Percentiles rank a stretch among this genome's conserved stretches.
phyloP scores from a whole-genome alignment of 2,329 filamentous ascomycete genomes.

The Microascus cirrosus region DNA sequence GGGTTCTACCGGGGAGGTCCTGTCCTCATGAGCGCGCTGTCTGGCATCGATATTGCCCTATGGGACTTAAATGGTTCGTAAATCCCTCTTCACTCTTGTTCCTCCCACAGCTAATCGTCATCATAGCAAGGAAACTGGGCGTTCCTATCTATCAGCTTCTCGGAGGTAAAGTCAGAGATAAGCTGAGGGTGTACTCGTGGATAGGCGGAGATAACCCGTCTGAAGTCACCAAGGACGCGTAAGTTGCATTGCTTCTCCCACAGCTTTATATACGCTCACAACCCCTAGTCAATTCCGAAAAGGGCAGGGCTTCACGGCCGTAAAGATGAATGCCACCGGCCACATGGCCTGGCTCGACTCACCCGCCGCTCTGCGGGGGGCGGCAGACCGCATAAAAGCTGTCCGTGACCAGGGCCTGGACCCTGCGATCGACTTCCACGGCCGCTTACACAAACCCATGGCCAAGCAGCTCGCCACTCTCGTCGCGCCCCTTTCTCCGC shows the following conservation, averaged over 20 bases:
- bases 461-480: not conserved
- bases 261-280: conserved; percentile 4
- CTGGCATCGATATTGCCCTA: conserved; percentile 68
- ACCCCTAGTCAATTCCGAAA: conserved; percentile 37
- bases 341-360: conserved; percentile 69
- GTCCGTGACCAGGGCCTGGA: conserved; percentile 63
- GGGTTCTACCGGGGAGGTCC: conserved; percentile 70
- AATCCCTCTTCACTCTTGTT: not conserved
- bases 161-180: conserved; percentile 61
- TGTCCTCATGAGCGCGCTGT: conserved; percentile 69
- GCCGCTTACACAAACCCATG: conserved; percentile 33
- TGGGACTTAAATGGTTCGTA: conserved; percentile 61
- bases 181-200: conserved; percentile 65
- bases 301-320: conserved; percentile 50
- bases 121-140: conserved; percentile 30
- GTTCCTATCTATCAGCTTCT: conserved; percentile 65
- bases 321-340: conserved; percentile 75
- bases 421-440: conserved; percentile 68
- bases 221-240: conserved; percentile 55
- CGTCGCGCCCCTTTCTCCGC: conserved; percentile 60
- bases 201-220: conserved; percentile 63
- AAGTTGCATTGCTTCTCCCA: conserved; percentile 11
- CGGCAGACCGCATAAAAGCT: conserved; percentile 54
- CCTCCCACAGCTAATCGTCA: not conserved
- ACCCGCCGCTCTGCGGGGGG: conserved; percentile 48